phyloP scores from a whole-genome alignment of 2,329 filamentous ascomycete genomes.

The Nakataea oryzae region DNA sequence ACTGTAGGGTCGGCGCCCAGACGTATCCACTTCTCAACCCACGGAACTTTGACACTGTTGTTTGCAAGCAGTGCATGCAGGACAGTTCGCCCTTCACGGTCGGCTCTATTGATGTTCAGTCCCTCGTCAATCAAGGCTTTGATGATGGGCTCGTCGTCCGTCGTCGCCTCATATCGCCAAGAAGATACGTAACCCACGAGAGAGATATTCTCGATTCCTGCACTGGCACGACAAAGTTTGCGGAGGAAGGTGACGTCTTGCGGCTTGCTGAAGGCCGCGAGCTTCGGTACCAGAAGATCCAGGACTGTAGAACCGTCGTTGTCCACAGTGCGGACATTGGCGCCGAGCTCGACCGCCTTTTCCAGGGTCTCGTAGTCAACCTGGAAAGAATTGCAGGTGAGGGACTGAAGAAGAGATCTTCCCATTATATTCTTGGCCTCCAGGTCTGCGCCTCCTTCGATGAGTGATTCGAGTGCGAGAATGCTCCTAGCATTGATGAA shows the following conservation, averaged over 20 bases:
- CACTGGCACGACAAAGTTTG: background rate
- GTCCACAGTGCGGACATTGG: background rate
- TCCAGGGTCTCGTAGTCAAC: background rate
- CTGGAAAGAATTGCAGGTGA: background rate
- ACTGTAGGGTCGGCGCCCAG: background rate
- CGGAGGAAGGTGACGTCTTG: background rate
- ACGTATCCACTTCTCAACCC: background rate
- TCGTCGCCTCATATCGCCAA: background rate
- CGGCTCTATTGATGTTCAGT: background rate
- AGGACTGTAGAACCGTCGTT: background rate
- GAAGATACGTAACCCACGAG: background rate
- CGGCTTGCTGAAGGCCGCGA: background rate
- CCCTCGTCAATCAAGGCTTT: background rate
- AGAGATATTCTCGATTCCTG: background rate
- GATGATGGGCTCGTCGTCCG: background rate
- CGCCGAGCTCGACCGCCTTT: background rate
- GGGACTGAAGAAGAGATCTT: background rate
- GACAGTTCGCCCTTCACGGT: background rate
- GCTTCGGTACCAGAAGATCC: background rate
- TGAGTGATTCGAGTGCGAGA: background rate
- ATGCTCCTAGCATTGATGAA: background rate
- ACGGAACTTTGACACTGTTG: background rate
- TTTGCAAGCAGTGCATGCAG: background rate
- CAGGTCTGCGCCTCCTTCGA: background rate
- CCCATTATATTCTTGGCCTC: background rate